These are phyloP conservation scores for Bacterosira constricta DNA, from an alignment of 108 stramenopile species.

Conservation along the genomic window DNA sequence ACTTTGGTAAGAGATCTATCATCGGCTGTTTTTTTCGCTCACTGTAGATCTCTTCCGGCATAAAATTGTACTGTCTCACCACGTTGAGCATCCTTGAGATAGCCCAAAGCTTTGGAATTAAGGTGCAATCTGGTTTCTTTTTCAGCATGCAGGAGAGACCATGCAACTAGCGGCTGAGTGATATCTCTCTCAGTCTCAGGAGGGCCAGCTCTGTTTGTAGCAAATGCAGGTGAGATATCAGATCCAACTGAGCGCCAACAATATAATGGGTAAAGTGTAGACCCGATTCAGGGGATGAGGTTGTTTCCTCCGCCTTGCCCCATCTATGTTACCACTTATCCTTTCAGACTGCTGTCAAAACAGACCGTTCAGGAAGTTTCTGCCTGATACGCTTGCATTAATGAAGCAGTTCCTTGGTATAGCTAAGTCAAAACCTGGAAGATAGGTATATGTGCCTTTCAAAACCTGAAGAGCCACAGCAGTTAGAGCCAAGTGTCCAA, in stretches of 20 bases:
- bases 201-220: background rate
- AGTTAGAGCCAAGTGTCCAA: background rate
- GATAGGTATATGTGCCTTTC: background rate
- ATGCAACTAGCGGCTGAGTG: background rate
- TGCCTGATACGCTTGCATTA: background rate
- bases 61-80: background rate
- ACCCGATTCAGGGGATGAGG: slow-evolving; percentile 3
- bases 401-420: background rate
- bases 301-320: background rate
- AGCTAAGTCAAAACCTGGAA: background rate
- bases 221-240: background rate
- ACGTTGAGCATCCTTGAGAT: background rate
- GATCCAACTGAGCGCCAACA: background rate
- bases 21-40: background rate
- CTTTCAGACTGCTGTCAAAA: background rate
- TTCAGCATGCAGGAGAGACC: background rate
- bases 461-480: background rate
- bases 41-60: slow-evolving; percentile 16
- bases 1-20: slow-evolving; percentile 5
- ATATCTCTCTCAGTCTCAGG: background rate
- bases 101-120: background rate
- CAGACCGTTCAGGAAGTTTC: background rate
- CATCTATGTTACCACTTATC: background rate
- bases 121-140: too few relatives aligned
- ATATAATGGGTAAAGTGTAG: slow-evolving; percentile 5